These are phyloP conservation scores for Podospora appendiculata DNA, from an alignment of 495 filamentous ascomycete species.

Conservation along the genomic window DNA sequence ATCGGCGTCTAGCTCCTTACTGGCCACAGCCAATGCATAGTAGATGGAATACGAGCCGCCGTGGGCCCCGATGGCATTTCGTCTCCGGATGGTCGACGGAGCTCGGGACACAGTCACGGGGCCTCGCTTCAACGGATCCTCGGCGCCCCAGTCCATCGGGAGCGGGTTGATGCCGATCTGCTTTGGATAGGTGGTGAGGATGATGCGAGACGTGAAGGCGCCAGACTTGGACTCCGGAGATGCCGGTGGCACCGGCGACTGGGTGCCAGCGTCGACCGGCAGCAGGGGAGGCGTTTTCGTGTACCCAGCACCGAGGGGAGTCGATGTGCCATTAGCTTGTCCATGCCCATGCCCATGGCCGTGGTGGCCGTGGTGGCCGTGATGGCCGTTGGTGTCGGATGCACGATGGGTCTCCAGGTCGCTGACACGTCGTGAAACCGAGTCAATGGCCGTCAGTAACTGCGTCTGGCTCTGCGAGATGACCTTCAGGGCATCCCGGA, in stretches of 20 bases:
- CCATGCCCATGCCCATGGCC: background rate
- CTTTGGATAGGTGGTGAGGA: constrained; percentile 82
- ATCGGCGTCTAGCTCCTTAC: constrained; percentile 74
- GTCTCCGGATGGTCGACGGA: constrained; percentile 66
- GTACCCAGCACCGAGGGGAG: constrained; percentile 15
- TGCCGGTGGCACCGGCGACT: constrained; percentile 11
- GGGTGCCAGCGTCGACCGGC: constrained; percentile 24
- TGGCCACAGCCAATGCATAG: constrained; percentile 87
- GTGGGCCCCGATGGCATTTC: constrained; percentile 81
- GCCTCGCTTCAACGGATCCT: constrained; percentile 65
- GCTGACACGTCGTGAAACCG: constrained; percentile 49
- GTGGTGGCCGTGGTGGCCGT: background rate
- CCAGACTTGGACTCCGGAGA: constrained; percentile 14
- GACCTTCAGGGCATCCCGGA: constrained; percentile 42
- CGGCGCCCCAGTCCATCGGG: constrained; percentile 78
- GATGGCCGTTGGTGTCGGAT: background rate
- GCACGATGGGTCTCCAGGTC: constrained; percentile 15
- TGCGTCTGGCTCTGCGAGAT: constrained; percentile 51
- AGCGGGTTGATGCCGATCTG: constrained; percentile 91
- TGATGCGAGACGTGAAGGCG: constrained; percentile 24
- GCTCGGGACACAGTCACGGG: constrained; percentile 86
- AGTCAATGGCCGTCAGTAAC: constrained; percentile 55
- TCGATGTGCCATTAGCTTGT: constrained; percentile 4
- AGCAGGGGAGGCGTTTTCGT: constrained; percentile 17
- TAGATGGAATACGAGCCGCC: constrained; percentile 98